These are phyloP conservation scores for Aspergillus japonicus DNA, from an alignment of 2,329 filamentous ascomycete genomes.

Conservation along the genomic window DNA sequence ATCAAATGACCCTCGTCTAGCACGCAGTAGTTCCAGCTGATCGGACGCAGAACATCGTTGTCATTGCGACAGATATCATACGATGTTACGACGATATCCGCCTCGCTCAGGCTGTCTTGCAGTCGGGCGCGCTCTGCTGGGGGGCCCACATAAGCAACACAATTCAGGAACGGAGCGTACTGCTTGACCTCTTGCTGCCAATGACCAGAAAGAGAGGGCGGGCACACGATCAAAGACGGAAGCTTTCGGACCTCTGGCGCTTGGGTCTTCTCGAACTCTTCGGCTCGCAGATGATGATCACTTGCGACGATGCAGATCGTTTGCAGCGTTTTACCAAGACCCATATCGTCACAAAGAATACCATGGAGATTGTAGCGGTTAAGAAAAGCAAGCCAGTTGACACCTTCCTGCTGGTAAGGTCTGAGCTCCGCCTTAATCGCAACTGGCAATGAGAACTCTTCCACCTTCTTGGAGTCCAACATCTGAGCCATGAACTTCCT, in stretches of 20 bases:
- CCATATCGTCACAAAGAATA: constrained; percentile 99
- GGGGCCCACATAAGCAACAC: constrained; percentile 86
- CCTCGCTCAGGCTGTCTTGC: constrained; percentile 67
- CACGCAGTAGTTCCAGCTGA: constrained; percentile 96
- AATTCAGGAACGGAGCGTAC: constrained; percentile 90
- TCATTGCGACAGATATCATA: constrained; percentile 98
- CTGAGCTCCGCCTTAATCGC: constrained; percentile 95
- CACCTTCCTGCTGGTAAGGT: constrained; percentile 96
- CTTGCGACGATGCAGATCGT: constrained; percentile 97
- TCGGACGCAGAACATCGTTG: constrained; percentile 74
- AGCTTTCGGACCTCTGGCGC: constrained; percentile 74
- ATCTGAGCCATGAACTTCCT: constrained; percentile 96
- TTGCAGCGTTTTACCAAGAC: constrained; percentile 94
- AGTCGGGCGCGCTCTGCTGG: constrained; percentile 75
- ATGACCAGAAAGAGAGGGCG: constrained; percentile 91
- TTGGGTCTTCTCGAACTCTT: constrained; percentile 82
- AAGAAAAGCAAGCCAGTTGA: constrained; percentile 97
- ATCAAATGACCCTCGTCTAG: constrained; percentile 97
- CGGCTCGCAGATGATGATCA: constrained; percentile 89
- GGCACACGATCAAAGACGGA: constrained; percentile 92
- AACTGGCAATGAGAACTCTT: constrained; percentile 88
- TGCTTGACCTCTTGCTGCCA: constrained; percentile 98
- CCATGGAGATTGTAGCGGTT: constrained; percentile 98
- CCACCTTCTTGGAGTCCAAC: constrained; percentile 94
- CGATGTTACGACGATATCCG: constrained; percentile 93